Base-by-base conservation (phyloP, 768 basidiomycete genomes). In the Dictyophora rubrovolvata region DNA sequence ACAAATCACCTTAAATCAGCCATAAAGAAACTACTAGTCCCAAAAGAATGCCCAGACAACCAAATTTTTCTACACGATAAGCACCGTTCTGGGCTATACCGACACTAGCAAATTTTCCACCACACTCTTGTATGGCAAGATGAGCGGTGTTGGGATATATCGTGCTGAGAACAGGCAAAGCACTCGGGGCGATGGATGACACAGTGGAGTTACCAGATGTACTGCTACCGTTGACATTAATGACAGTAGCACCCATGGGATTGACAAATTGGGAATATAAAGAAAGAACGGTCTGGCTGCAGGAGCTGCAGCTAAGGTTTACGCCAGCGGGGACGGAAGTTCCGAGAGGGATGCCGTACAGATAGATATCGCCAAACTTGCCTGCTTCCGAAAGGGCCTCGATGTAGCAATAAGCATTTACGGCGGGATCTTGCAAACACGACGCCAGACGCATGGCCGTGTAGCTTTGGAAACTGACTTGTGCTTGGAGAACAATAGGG, bases 381-480 rank as follows among this genome's bases (percentile, higher is more conserved):
- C 82, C 80, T 2, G 75, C 34, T 61, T 75, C 74, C 35, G 71
- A 74, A 20, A 81, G 78, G 14, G 89, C 87, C 61, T 83, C 75
- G 56, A 89, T 55, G 71, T 81, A 91, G 73, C 89, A 93, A 71
- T 89, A 93, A 0, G 80, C 69, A 64, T 84, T 77, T 33, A 81
- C 77, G 3, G 73, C 65, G 10, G 82, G 76, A 69, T 87, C 76
- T 8, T 75, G 63, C 21, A 79, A 73, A 66, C 90, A 93, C 6
- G 77, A 86, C 0, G 75, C 76, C 14, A 76, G 68, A 42, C 82
- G 78, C 79, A 88, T 82, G 53, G 88, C 60, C 42, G 71, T 62
- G 67, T 84, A 94, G 21, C 83, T 76, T 61, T 78, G 71, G 37
- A 93, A 73, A 33, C 81, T 90, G 83, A 69, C 75, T 12, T 87